Conservation (phyloP, 2,329 filamentous ascomycete species). For the Paracoccidioides lutzii region DNA sequence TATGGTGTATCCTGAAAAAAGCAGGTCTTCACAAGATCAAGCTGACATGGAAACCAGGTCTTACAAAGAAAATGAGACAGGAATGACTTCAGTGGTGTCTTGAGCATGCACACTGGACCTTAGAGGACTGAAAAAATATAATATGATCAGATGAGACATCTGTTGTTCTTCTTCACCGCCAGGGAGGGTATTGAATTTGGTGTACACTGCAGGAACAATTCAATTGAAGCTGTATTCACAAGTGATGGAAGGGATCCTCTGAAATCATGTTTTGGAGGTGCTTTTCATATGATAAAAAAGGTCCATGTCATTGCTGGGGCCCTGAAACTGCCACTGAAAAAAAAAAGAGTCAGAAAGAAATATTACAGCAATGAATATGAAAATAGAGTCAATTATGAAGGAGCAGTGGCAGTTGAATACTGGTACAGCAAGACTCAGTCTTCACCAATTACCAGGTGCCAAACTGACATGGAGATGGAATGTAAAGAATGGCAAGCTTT, state of each 20-base stretch:
- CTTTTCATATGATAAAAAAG: conserved; percentile 21
- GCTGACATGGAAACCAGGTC: conserved; percentile 10
- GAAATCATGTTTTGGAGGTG: conserved; percentile 20
- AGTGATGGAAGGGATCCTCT: conserved; percentile 10
- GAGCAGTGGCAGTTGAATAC: conserved; percentile 13
- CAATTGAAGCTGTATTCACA: conserved; percentile 7
- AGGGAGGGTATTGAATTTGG: conserved; percentile 8
- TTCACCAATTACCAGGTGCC: conserved; percentile 5
- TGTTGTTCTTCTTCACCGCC: conserved; percentile 8
- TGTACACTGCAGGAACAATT: conserved; percentile 6
- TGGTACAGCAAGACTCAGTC: conserved; percentile 8
- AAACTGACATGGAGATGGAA: conserved; percentile 11
- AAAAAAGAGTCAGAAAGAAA: conserved; percentile 10
- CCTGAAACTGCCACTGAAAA: conserved; percentile 11
- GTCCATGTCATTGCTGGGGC: conserved; percentile 15
- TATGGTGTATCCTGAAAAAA: conserved; percentile 6
- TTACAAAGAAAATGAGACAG: conserved; percentile 5
- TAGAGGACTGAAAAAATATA: conserved; percentile 15
- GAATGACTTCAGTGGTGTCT: conserved; percentile 9
- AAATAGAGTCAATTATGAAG: conserved; percentile 6
- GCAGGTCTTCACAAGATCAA: conserved; percentile 7
- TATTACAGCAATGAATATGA: conserved; percentile 12
- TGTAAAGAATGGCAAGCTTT: conserved; percentile 10
- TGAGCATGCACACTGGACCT: conserved; percentile 11
- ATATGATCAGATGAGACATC: conserved; percentile 15